A percentile compares a stretch with the other conserved stretches of the same genome.
Evolutionary conservation across 1,139 yeast species (phyloP).

Genomic region (Diutina catenulata): DNA sequence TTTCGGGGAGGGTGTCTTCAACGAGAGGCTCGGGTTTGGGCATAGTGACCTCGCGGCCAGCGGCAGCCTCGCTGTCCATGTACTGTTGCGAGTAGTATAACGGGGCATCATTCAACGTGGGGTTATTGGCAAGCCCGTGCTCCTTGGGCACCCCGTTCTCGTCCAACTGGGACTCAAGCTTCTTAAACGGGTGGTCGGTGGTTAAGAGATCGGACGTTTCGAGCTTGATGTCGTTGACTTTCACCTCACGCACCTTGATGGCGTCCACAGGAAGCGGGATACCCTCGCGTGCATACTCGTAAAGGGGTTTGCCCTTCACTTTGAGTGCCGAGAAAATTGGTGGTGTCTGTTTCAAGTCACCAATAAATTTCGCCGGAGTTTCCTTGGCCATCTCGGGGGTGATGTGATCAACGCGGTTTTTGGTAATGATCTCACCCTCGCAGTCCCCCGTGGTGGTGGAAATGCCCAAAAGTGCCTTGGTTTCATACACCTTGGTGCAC

Average conservation of each 20-base stretch:
- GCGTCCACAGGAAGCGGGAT: conserved; percentile 63
- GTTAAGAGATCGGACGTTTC: conserved; percentile 35
- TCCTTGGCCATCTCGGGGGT: conserved; percentile 39
- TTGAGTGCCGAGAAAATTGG: conserved; percentile 92
- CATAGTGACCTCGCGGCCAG: conserved; percentile 12
- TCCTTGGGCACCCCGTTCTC: conserved; percentile 41
- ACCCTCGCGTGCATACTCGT: conserved; percentile 89
- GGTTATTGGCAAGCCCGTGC: conserved; percentile 36
- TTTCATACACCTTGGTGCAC: conserved; percentile 66
- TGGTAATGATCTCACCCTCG: conserved; percentile 69
- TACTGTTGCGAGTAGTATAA: conserved; percentile 48
- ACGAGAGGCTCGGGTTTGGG: conserved; percentile 19
- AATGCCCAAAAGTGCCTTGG: conserved; percentile 78
- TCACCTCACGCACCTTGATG: conserved; percentile 66
- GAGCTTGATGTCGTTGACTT: conserved; percentile 43
- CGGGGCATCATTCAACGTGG: conserved; percentile 53
- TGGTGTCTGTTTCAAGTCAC: conserved; percentile 79
- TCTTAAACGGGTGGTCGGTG: conserved; percentile 43
- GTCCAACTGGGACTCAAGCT: conserved; percentile 38
- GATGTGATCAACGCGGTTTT: conserved; percentile 46
- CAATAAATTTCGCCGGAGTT: conserved; percentile 54
- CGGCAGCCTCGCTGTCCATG: conserved; percentile 14
- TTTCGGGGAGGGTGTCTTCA: conserved; percentile 32
- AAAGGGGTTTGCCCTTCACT: conserved; percentile 87
- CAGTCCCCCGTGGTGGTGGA: conserved; percentile 91